phyloP scores from a whole-genome alignment of 2,329 filamentous ascomycete genomes.

The Penicillium sp. region DNA sequence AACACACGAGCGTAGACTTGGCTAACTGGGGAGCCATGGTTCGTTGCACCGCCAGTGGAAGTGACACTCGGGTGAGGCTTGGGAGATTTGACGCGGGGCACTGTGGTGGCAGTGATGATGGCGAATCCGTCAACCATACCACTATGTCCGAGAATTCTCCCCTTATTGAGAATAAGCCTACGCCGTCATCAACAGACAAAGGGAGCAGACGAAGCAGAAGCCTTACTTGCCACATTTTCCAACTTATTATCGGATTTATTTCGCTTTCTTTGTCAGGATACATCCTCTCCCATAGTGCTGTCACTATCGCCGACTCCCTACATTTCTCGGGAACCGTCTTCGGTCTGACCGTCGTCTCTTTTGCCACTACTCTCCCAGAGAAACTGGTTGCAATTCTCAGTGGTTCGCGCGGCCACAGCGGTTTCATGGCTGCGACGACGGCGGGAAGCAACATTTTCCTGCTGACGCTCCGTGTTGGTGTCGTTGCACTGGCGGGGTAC shows the following conservation, averaged over 20 bases:
- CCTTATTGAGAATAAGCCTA: too few relatives aligned
- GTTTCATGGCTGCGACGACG: slow-evolving; percentile 54
- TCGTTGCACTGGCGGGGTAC: slow-evolving; percentile 21
- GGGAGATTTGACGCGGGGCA: too few relatives aligned
- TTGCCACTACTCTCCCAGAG: slow-evolving; percentile 56
- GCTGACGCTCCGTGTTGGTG: slow-evolving; percentile 49
- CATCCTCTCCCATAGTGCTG: slow-evolving; percentile 48
- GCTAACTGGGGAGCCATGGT: too few relatives aligned
- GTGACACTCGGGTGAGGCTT: too few relatives aligned
- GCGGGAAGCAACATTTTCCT: slow-evolving; percentile 58
- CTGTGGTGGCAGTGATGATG: too few relatives aligned
- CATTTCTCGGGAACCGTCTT: slow-evolving; percentile 48
- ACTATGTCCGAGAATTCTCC: too few relatives aligned
- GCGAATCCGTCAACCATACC: too few relatives aligned
- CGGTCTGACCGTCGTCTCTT: slow-evolving; percentile 48
- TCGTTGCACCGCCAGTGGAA: too few relatives aligned
- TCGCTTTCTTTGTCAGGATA: slow-evolving; percentile 50
- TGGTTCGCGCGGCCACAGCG: slow-evolving; percentile 46
- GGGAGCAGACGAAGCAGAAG: not conserved
- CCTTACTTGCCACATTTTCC: slow-evolving; percentile 40
- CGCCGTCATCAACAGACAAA: too few relatives aligned
- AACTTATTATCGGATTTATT: slow-evolving; percentile 47
- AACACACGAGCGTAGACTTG: too few relatives aligned
- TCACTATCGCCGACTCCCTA: slow-evolving; percentile 42
- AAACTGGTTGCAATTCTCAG: slow-evolving; percentile 53